Percentiles rank a stretch among this genome's conserved stretches.
These are phyloP conservation scores for Hymenoscyphus fructigenus DNA, from an alignment of 2,329 filamentous ascomycete genomes.

Conservation along the genomic window DNA sequence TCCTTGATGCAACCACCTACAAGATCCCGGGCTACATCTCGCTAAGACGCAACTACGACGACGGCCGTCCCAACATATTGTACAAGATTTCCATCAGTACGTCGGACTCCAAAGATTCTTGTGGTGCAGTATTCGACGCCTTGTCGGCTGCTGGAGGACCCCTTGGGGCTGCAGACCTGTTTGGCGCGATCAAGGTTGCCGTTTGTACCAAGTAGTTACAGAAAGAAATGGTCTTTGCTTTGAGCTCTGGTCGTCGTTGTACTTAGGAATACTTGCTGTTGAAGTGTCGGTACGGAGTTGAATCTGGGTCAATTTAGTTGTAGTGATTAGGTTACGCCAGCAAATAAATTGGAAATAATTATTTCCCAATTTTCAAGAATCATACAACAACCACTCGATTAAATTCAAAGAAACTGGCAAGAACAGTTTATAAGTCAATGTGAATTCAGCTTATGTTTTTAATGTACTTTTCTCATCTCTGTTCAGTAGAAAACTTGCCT, in stretches of 20 bases:
- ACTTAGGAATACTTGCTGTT: not conserved
- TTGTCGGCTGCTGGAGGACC: not conserved
- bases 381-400: too few relatives aligned
- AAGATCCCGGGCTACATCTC: not conserved
- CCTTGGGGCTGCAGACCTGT: not conserved
- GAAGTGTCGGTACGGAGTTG: not conserved
- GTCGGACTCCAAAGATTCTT: not conserved
- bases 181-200: not conserved
- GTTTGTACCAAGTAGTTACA: not conserved
- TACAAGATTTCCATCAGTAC: not conserved
- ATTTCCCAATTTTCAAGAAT: too few relatives aligned
- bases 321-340: too few relatives aligned
- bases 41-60: not conserved
- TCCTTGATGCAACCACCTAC: not conserved
- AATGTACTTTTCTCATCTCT: too few relatives aligned
- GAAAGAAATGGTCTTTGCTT: not conserved
- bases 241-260: not conserved
- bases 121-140: not conserved
- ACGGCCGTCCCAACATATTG: not conserved
- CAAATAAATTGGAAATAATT: too few relatives aligned
- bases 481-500: too few relatives aligned
- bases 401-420: too few relatives aligned
- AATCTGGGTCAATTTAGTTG: not conserved
- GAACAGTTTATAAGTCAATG: too few relatives aligned
- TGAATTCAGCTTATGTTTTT: too few relatives aligned